Percentiles rank a stretch among this genome's conserved stretches.
Evolutionary conservation across 2,329 filamentous ascomycete species (phyloP).

Genomic region (Lachnellula willkommii): DNA sequence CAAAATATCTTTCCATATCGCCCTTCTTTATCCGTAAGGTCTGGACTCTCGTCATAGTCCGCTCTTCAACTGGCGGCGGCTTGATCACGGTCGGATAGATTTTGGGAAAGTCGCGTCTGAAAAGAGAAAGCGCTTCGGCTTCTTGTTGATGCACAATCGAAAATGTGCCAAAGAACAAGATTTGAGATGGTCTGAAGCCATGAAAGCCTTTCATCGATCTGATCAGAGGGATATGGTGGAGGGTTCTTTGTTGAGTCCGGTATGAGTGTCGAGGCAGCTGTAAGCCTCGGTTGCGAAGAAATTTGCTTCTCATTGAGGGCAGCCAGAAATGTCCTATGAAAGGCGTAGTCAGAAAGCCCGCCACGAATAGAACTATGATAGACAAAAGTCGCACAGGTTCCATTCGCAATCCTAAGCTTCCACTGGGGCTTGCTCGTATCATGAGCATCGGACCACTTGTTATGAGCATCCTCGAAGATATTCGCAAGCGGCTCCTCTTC

Average conservation of each 20-base stretch:
- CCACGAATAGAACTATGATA: slow-evolving; percentile 14
- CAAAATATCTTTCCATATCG: slow-evolving; percentile 3
- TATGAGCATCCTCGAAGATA: slow-evolving; percentile 10
- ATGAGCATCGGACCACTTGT: slow-evolving; percentile 16
- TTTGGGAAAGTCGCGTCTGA: slow-evolving; percentile 11
- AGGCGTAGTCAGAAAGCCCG: slow-evolving; percentile 13
- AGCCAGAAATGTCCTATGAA: slow-evolving; percentile 13
- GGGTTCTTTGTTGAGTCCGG: background rate
- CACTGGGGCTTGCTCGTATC: slow-evolving; percentile 14
- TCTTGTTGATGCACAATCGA: slow-evolving; percentile 11
- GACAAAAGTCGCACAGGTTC: slow-evolving; percentile 4
- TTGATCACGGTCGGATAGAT: slow-evolving; percentile 7
- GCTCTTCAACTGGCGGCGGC: slow-evolving; percentile 4
- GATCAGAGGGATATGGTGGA: slow-evolving; percentile 5
- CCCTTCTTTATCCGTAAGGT: slow-evolving; percentile 6
- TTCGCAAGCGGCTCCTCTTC: background rate
- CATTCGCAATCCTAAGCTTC: slow-evolving; percentile 11
- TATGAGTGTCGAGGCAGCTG: background rate
- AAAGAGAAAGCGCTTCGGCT: slow-evolving; percentile 15
- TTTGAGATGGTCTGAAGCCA: slow-evolving; percentile 8
- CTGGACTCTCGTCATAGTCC: slow-evolving; percentile 5
- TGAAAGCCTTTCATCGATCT: slow-evolving; percentile 7
- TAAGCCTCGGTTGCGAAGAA: background rate
- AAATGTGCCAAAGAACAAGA: slow-evolving; percentile 12
- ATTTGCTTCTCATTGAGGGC: slow-evolving; percentile 5